Conservation (phyloP, 2,329 filamentous ascomycete species). For the Fusarium sp. region DNA sequence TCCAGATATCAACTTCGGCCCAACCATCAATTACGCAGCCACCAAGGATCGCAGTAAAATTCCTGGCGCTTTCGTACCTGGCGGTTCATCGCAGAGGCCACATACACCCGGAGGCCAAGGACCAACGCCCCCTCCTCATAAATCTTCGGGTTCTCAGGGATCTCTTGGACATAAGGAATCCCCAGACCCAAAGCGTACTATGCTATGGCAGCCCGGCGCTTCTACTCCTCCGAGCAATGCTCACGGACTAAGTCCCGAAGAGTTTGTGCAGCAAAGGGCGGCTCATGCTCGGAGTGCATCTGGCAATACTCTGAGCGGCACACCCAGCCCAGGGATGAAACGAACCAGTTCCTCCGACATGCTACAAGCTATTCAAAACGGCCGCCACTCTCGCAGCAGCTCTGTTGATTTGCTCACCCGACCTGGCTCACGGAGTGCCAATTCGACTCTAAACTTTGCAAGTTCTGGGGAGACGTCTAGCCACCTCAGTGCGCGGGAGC, state of each 20-base stretch:
- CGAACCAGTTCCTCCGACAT: constrained; percentile 58
- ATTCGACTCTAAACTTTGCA: constrained; percentile 63
- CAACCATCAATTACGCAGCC: constrained; percentile 75
- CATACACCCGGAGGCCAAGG: constrained; percentile 51
- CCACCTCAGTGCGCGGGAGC: constrained; percentile 85
- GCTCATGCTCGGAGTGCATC: constrained; percentile 72
- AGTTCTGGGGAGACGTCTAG: constrained; percentile 55
- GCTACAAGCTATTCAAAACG: constrained; percentile 32
- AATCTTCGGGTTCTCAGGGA: constrained; percentile 39
- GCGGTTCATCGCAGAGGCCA: constrained; percentile 42
- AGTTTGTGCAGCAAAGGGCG: constrained; percentile 85
- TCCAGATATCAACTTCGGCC: constrained; percentile 86
- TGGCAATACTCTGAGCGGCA: constrained; percentile 56
- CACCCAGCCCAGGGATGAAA: constrained; percentile 51
- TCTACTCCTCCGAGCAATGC: constrained; percentile 60
- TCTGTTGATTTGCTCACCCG: constrained; percentile 63
- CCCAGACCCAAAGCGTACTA: constrained; percentile 70
- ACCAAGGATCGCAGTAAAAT: constrained; percentile 51
- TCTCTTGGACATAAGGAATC: constrained; percentile 62
- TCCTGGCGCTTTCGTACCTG: constrained; percentile 28
- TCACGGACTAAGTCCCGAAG: constrained; percentile 77
- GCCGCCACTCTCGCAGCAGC: constrained; percentile 55
- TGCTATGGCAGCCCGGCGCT: constrained; percentile 84
- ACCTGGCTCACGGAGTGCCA: constrained; percentile 71
- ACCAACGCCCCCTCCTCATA: constrained; percentile 41